phyloP scores from a whole-genome alignment of 2,329 filamentous ascomycete species.

The Trichoderma atroviride region DNA sequence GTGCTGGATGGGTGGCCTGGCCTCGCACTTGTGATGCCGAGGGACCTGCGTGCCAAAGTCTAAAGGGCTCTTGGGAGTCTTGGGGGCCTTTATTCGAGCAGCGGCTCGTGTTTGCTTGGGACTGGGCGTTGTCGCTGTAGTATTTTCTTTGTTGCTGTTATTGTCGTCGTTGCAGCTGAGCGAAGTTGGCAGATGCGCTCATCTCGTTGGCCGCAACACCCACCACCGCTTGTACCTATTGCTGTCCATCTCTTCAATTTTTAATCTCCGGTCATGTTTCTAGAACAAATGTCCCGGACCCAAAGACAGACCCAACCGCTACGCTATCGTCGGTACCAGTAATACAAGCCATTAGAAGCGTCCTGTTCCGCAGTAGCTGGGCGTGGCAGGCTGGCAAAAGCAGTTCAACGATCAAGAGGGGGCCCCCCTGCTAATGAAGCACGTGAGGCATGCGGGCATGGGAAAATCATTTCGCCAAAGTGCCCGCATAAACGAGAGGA shows the following conservation, averaged over 20 bases:
- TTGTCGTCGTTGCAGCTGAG: not conserved
- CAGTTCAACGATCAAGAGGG: not conserved
- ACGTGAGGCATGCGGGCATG: slow-evolving; percentile 14
- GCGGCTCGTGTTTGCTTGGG: not conserved
- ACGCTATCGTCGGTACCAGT: not conserved
- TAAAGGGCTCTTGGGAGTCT: not conserved
- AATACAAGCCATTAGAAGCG: not conserved
- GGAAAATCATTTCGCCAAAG: slow-evolving; percentile 24
- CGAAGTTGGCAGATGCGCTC: not conserved
- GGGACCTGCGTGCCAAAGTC: not conserved
- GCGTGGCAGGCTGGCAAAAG: not conserved
- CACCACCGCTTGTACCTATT: not conserved
- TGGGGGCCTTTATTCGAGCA: not conserved
- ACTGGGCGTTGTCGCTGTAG: not conserved
- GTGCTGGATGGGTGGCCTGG: not conserved
- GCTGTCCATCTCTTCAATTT: not conserved
- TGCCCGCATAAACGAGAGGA: slow-evolving; percentile 17
- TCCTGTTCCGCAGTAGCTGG: not conserved
- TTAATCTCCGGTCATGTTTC: slow-evolving; percentile 20
- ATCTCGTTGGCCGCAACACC: not conserved
- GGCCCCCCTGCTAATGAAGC: not conserved
- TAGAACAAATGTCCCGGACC: slow-evolving; percentile 20
- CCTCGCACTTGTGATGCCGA: slow-evolving; percentile 12
- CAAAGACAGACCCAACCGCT: not conserved
- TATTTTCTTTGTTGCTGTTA: not conserved